Percentiles rank a stretch among this genome's conserved stretches.
Conservation (phyloP, 1,139 yeast species). For the Blastobotrys malaysiensis region DNA sequence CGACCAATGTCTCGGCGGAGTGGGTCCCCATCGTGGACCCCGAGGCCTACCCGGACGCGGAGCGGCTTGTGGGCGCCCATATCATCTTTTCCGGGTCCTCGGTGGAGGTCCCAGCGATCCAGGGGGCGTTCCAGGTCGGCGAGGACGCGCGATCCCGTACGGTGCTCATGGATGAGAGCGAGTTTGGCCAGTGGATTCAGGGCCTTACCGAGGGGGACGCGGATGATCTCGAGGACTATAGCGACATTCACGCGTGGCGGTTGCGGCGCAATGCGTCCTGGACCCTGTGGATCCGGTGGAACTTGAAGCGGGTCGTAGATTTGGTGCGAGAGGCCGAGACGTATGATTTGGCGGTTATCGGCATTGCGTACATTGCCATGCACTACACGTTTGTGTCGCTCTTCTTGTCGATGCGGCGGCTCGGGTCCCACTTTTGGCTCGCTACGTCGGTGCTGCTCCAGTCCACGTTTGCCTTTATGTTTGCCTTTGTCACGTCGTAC, state of each 20-base stretch:
- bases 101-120: slow-evolving; percentile 11
- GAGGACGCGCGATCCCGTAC: slow-evolving; percentile 25
- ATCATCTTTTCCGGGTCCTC: slow-evolving; percentile 42
- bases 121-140: slow-evolving; percentile 6
- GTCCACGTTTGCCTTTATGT: slow-evolving; percentile 79
- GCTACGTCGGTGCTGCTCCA: slow-evolving; percentile 77
- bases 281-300: slow-evolving; percentile 51
- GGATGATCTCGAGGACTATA: slow-evolving; percentile 32
- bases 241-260: slow-evolving; percentile 42
- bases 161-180: slow-evolving; percentile 40
- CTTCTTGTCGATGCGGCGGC: slow-evolving; percentile 68
- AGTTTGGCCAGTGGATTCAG: slow-evolving; percentile 33
- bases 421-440: slow-evolving; percentile 88
- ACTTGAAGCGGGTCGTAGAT: slow-evolving; percentile 42
- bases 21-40: slow-evolving; percentile 23
- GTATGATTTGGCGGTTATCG: slow-evolving; percentile 75
- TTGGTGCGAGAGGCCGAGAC: slow-evolving; percentile 75
- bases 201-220: slow-evolving; percentile 34
- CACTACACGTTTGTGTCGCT: slow-evolving; percentile 75
- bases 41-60: slow-evolving; percentile 36
- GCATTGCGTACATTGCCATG: slow-evolving; percentile 86
- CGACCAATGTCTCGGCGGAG: background rate
- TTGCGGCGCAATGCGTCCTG: slow-evolving; percentile 60
- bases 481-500: slow-evolving; percentile 67
- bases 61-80: slow-evolving; percentile 43